phyloP scores from a whole-genome alignment of 2,329 filamentous ascomycete species.

The Mycosphaerella arachidis region DNA sequence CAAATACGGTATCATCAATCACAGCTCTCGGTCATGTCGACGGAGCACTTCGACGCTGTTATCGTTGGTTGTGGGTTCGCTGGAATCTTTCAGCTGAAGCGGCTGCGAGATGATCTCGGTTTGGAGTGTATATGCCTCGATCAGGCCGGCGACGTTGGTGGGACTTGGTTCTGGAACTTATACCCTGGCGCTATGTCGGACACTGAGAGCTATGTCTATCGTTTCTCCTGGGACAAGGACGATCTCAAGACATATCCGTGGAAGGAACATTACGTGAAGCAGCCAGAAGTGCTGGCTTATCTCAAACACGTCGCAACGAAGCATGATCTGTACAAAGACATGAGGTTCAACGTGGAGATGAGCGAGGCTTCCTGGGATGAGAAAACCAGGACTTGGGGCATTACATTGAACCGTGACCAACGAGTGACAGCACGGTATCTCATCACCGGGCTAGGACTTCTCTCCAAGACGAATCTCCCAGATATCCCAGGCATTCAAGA shows the following conservation, averaged over 20 bases:
- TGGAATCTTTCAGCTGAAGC: slow-evolving; percentile 23
- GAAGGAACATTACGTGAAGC: slow-evolving; percentile 39
- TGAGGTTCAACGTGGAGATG: slow-evolving; percentile 20
- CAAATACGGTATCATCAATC: no score
- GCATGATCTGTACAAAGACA: slow-evolving; percentile 17
- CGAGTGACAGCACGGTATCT: slow-evolving; percentile 30
- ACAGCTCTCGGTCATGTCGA: neutral
- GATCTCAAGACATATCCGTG: slow-evolving; percentile 31
- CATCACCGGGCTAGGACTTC: slow-evolving; percentile 37
- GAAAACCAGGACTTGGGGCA: slow-evolving; percentile 5
- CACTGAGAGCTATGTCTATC: slow-evolving; percentile 28
- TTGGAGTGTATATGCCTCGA: slow-evolving; percentile 33
- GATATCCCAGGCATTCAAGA: slow-evolving; percentile 34
- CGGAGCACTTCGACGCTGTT: slow-evolving; percentile 20
- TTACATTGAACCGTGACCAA: slow-evolving; percentile 5
- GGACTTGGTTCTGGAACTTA: slow-evolving; percentile 34
- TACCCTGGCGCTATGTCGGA: slow-evolving; percentile 31
- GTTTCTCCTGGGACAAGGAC: slow-evolving; percentile 35
- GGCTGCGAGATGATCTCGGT: slow-evolving; percentile 17
- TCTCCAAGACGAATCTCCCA: slow-evolving; percentile 38
- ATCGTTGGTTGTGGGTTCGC: slow-evolving; percentile 30
- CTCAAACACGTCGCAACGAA: slow-evolving; percentile 18
- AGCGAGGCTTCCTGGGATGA: slow-evolving; percentile 25
- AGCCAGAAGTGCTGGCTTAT: slow-evolving; percentile 35
- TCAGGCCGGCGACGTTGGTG: slow-evolving; percentile 43